Evolutionary conservation across 164 flowering plant genomes (phyloP).

Genomic region (Litsea cubeba): DNA sequence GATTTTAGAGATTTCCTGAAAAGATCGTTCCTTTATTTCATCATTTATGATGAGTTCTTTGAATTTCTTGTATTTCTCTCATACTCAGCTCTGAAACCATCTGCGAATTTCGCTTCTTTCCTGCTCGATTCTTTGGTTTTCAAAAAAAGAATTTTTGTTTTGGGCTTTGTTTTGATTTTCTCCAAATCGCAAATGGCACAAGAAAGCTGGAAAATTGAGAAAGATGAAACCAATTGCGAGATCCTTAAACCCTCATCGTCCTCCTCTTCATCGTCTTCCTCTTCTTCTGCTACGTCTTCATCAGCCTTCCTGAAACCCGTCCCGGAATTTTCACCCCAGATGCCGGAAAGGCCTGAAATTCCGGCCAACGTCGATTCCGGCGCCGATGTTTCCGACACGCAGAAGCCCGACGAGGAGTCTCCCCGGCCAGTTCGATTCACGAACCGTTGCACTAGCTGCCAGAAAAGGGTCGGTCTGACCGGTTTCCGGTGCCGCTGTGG

Average conservation of each 20-base stretch:
- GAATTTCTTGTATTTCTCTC: not conserved
- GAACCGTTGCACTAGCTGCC: constrained; percentile 57
- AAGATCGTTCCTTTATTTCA: not conserved
- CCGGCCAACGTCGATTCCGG: not conserved
- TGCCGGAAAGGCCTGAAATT: constrained; percentile 5
- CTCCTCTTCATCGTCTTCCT: not conserved
- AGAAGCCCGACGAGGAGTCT: not conserved
- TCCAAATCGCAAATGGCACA: constrained; percentile 5
- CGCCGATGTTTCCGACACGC: not conserved
- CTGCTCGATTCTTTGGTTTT: too few species aligned
- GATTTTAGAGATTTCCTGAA: not conserved
- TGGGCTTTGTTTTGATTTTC: too few species aligned
- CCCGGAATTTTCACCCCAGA: constrained; percentile 2
- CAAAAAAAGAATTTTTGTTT: not conserved
- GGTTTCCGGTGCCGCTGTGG: constrained; percentile 72
- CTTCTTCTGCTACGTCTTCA: constrained; percentile 1
- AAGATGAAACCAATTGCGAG: constrained; percentile 14
- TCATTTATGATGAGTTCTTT: not conserved
- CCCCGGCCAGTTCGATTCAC: constrained; percentile 6
- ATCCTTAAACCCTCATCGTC: constrained; percentile 9
- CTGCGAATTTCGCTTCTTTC: not conserved
- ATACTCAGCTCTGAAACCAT: not conserved
- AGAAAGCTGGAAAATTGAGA: constrained; percentile 15
- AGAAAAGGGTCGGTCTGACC: constrained; percentile 60
- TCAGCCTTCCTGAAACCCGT: constrained; percentile 4